phyloP scores from a whole-genome alignment of 202 grass and related monocot species.

The Tripidium arundinaceum region DNA sequence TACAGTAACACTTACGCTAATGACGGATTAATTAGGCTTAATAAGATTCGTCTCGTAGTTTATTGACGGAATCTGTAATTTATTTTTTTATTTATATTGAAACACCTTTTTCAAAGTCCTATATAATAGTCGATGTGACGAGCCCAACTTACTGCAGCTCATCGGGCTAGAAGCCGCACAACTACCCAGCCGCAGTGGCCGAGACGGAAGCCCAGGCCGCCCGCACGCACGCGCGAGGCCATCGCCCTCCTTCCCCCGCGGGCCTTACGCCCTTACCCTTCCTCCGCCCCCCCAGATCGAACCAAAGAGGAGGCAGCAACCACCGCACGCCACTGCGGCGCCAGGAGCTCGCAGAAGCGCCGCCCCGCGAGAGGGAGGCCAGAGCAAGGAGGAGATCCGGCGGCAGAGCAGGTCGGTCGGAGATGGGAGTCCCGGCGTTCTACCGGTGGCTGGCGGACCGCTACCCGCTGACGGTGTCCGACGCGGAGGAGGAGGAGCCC shows the following conservation, averaged over 20 bases:
- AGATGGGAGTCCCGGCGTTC: conserved; percentile 96
- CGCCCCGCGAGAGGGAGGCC: conserved; percentile 31
- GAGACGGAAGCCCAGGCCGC: conserved; percentile 23
- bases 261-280: neutral
- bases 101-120: too few relatives aligned
- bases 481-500: conserved; percentile 79
- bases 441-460: conserved; percentile 96
- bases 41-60: too few relatives aligned
- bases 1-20: too few relatives aligned
- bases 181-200: neutral
- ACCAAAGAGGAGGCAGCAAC: conserved; percentile 12
- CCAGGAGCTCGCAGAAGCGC: conserved; percentile 34
- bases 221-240: neutral
- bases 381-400: conserved; percentile 24
- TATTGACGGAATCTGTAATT: too few relatives aligned
- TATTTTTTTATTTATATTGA: too few relatives aligned
- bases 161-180: conserved; percentile 14
- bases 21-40: too few relatives aligned
- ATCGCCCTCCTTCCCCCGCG: neutral
- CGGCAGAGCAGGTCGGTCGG: neutral
- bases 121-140: too few relatives aligned
- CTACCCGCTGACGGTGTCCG: conserved; percentile 68
- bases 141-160: neutral
- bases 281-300: conserved; percentile 35
- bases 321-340: conserved; percentile 13